phyloP scores from a whole-genome alignment of 2,329 filamentous ascomycete genomes.

The Thermothelomyces thermophilus region DNA sequence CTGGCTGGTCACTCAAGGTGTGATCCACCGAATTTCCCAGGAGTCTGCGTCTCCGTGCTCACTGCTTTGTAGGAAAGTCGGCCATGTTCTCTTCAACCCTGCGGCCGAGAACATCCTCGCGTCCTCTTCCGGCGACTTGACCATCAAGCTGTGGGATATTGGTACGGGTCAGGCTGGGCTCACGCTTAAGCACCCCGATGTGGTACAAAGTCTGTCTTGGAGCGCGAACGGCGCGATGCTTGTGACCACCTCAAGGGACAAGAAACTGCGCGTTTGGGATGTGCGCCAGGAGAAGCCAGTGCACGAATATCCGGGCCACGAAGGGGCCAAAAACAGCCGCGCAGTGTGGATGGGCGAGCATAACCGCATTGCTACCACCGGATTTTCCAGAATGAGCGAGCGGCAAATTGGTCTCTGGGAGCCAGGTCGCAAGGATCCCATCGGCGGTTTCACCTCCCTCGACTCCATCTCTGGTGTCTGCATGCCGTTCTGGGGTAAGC shows the following conservation, averaged over 20 bases:
- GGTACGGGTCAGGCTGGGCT: slow-evolving; percentile 67
- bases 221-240: slow-evolving; percentile 81
- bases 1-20: slow-evolving; percentile 82
- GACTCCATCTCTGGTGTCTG: slow-evolving; percentile 96
- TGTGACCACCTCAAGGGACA: slow-evolving; percentile 92
- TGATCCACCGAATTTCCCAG: slow-evolving; percentile 21
- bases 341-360: slow-evolving; percentile 96
- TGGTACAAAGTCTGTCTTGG: slow-evolving; percentile 94
- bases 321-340: slow-evolving; percentile 94
- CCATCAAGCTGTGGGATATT: slow-evolving; percentile 93
- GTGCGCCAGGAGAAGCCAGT: slow-evolving; percentile 84
- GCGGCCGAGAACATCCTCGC: slow-evolving; percentile 92
- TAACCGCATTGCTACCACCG: slow-evolving; percentile 90
- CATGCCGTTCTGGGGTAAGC: slow-evolving; percentile 94
- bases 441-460: slow-evolving; percentile 82
- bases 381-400: slow-evolving; percentile 98
- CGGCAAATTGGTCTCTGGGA: slow-evolving; percentile 95
- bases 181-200: slow-evolving; percentile 78
- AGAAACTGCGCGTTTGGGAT: slow-evolving; percentile 97
- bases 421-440: slow-evolving; percentile 74
- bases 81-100: slow-evolving; percentile 96
- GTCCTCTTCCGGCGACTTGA: slow-evolving; percentile 90
- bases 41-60: slow-evolving; percentile 2
- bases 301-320: slow-evolving; percentile 78
- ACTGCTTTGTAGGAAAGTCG: slow-evolving; percentile 68